phyloP scores from a whole-genome alignment of 441 rosid genomes.

The Capsella rubella region DNA sequence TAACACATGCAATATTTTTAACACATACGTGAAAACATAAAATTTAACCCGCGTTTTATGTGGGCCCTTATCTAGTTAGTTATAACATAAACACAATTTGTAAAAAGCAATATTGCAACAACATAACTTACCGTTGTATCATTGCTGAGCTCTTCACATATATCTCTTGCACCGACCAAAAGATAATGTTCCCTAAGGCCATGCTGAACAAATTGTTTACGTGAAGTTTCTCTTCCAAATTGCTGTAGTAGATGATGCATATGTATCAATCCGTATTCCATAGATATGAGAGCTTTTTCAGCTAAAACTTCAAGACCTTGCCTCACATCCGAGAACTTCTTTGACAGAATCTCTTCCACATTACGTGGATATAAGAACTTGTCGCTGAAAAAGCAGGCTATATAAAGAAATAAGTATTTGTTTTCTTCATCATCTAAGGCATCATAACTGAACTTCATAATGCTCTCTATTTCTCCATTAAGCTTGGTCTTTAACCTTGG shows the following conservation, averaged over 20 bases:
- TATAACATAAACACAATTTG: not conserved
- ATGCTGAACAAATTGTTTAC: not conserved
- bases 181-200: no score
- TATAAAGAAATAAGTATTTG: not conserved
- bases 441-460: not conserved
- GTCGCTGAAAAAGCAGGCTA: not conserved
- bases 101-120: not conserved
- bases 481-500: not conserved
- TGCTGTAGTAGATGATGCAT: not conserved
- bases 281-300: not conserved
- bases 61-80: not conserved
- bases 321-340: rapidly evolving
- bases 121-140: not conserved
- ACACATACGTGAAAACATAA: no score
- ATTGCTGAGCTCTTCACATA: not conserved
- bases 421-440: not conserved
- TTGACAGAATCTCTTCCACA: not conserved
- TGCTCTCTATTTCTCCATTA: not conserved
- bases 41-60: no score
- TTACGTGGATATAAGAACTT: rapidly evolving
- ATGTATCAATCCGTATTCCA: rapidly evolving
- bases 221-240: not conserved
- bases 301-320: not conserved
- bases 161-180: not conserved
- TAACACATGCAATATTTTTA: no score